phyloP scores from a whole-genome alignment of 2,329 filamentous ascomycete species.

The Rachicladosporium sp. region DNA sequence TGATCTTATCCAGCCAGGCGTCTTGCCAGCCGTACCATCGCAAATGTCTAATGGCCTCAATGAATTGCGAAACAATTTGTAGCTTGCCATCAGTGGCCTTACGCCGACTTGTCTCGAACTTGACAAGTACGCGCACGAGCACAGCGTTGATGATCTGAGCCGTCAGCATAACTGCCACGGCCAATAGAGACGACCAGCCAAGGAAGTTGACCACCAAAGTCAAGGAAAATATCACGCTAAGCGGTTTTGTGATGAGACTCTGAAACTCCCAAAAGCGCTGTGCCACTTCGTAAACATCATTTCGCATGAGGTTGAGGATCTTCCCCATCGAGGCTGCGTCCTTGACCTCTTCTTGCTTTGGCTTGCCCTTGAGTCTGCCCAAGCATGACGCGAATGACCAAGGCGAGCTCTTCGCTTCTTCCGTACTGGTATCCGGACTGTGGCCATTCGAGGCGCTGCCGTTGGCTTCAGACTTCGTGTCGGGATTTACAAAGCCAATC shows the following conservation, averaged over 20 bases:
- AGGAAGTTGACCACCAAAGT: slow-evolving; percentile 65
- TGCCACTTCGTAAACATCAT: slow-evolving; percentile 68
- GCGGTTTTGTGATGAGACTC: slow-evolving; percentile 59
- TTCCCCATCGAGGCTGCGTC: slow-evolving; percentile 73
- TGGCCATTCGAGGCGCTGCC: slow-evolving; percentile 10
- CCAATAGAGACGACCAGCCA: slow-evolving; percentile 64
- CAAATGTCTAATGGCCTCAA: slow-evolving; percentile 71
- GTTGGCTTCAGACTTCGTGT: slow-evolving; percentile 18
- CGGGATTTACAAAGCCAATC: slow-evolving; percentile 26
- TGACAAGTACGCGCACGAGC: slow-evolving; percentile 53
- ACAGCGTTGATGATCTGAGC: slow-evolving; percentile 59
- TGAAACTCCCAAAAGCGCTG: slow-evolving; percentile 80
- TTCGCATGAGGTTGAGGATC: slow-evolving; percentile 74
- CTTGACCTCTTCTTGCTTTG: slow-evolving; percentile 25
- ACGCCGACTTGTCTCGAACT: slow-evolving; percentile 59
- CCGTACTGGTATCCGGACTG: no score
- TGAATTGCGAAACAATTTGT: slow-evolving; percentile 72
- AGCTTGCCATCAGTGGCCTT: slow-evolving; percentile 64
- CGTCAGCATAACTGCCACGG: slow-evolving; percentile 47
- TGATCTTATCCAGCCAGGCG: slow-evolving; percentile 58
- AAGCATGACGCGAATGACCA: no score
- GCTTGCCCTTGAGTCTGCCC: no score
- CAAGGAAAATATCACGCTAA: slow-evolving; percentile 63
- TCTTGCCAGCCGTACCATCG: slow-evolving; percentile 76
- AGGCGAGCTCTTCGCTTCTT: slow-evolving; percentile 5